Percentiles rank a stretch among this genome's conserved stretches.
Conservation (phyloP, 1,139 yeast species). For the Yarrowia galli region DNA sequence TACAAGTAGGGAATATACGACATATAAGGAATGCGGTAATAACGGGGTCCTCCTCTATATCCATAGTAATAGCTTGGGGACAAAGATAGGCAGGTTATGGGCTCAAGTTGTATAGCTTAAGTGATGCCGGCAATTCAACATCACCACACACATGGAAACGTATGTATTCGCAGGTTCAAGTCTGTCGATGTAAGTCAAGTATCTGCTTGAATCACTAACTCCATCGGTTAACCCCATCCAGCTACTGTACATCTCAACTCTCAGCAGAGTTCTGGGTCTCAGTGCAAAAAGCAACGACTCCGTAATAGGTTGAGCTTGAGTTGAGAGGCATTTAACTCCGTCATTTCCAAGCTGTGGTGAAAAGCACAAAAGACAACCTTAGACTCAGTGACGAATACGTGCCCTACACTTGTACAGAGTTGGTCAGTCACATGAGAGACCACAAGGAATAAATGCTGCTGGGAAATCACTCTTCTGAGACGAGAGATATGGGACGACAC, state of each 20-base stretch:
- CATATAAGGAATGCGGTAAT: not conserved
- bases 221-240: not conserved
- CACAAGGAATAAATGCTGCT: not conserved
- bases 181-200: not conserved
- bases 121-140: too few relatives aligned
- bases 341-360: too few relatives aligned
- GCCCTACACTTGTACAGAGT: slow-evolving; percentile 10
- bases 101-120: too few relatives aligned
- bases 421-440: slow-evolving; percentile 1
- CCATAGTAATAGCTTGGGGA: not conserved
- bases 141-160: too few relatives aligned
- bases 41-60: not conserved
- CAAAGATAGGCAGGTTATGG: not conserved
- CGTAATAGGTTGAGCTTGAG: slow-evolving; percentile 7
- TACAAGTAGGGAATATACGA: too few relatives aligned
- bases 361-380: not conserved
- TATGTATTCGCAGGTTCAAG: too few relatives aligned
- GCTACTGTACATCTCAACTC: not conserved
- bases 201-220: not conserved
- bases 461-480: not conserved
- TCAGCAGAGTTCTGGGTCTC: not conserved
- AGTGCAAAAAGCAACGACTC: slow-evolving; percentile 8
- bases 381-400: not conserved
- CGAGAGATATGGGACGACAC: not conserved
- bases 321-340: too few relatives aligned